A percentile compares a stretch with the other conserved stretches of the same genome.
Conservation (phyloP, 768 basidiomycete genomes). For the Leccinum boreale region DNA sequence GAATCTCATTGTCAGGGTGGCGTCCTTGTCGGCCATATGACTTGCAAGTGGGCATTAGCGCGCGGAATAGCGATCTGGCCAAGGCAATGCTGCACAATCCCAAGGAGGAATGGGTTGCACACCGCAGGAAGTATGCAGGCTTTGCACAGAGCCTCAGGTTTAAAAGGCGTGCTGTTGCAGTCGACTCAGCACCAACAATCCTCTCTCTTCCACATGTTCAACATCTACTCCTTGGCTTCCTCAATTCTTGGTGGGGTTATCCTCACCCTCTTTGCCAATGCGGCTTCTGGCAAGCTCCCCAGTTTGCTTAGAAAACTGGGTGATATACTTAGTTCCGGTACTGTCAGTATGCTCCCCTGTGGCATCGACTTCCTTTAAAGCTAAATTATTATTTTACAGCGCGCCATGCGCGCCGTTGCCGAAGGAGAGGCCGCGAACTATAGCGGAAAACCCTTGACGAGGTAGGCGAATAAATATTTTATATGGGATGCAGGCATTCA, state of each 20-base stretch:
- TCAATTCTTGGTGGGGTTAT: conserved; percentile 14
- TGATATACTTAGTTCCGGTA: conserved; percentile 1
- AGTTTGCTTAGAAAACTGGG: conserved; percentile 5
- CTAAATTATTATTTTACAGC: conserved; percentile 1
- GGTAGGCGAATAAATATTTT: not conserved
- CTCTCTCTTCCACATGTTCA: conserved; percentile 8
- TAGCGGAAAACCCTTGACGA: conserved; percentile 14
- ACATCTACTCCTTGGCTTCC: conserved; percentile 8
- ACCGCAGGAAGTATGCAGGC: not conserved
- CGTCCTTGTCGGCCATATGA: not conserved
- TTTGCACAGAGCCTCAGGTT: not conserved
- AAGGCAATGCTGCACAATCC: not conserved
- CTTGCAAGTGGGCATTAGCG: not conserved
- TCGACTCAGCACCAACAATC: not conserved
- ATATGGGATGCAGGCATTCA: not conserved
- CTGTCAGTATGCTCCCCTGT: conserved; percentile 3
- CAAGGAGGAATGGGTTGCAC: not conserved
- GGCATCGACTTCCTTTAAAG: not conserved
- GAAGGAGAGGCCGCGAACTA: not conserved
- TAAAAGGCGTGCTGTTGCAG: not conserved
- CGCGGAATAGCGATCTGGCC: too few species aligned
- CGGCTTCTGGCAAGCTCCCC: conserved; percentile 6
- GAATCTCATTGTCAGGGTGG: not conserved
- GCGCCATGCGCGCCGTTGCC: not conserved
- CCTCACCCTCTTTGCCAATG: conserved; percentile 12